phyloP scores from a whole-genome alignment of 768 basidiomycete genomes.

The Psilocybe azurescens region DNA sequence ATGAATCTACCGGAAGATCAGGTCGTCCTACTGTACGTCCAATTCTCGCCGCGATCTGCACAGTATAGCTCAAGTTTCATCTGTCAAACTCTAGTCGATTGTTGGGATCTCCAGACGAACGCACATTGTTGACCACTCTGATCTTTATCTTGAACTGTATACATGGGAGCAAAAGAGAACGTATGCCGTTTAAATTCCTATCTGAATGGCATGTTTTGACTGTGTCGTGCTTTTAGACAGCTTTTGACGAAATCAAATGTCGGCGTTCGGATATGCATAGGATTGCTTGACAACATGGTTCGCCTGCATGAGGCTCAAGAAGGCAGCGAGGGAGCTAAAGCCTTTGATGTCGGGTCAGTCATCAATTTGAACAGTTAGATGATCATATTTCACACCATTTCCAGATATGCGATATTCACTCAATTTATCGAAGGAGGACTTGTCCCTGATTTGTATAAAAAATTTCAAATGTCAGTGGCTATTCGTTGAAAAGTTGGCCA shows the following conservation, averaged over 20 bases:
- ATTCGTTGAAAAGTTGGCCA: neutral
- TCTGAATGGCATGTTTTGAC: conserved; percentile 8
- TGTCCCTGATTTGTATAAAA: conserved; percentile 62
- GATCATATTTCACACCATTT: conserved; percentile 8
- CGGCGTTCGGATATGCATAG: conserved; percentile 70
- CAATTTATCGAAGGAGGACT: conserved; percentile 64
- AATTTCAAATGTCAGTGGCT: conserved; percentile 61
- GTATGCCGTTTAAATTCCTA: conserved; percentile 44
- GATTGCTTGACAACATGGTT: conserved; percentile 76
- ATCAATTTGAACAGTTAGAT: conserved; percentile 6
- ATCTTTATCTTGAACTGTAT: conserved; percentile 79
- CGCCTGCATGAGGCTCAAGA: conserved; percentile 71
- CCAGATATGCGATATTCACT: conserved; percentile 70
- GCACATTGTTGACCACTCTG: conserved; percentile 63
- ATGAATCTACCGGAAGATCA: conserved; percentile 74
- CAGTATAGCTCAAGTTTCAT: conserved; percentile 11
- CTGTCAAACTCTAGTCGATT: conserved; percentile 48
- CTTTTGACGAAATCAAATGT: conserved; percentile 56
- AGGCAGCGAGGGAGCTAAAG: conserved; percentile 62
- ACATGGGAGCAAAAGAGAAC: conserved; percentile 58
- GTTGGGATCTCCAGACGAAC: conserved; percentile 67
- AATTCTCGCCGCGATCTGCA: conserved; percentile 12
- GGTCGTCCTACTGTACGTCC: conserved; percentile 72
- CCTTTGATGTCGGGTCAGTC: conserved; percentile 79
- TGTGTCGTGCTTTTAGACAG: conserved; percentile 41